These are phyloP conservation scores for Calocera cornea DNA, from an alignment of 768 basidiomycete genomes.

Conservation along the genomic window DNA sequence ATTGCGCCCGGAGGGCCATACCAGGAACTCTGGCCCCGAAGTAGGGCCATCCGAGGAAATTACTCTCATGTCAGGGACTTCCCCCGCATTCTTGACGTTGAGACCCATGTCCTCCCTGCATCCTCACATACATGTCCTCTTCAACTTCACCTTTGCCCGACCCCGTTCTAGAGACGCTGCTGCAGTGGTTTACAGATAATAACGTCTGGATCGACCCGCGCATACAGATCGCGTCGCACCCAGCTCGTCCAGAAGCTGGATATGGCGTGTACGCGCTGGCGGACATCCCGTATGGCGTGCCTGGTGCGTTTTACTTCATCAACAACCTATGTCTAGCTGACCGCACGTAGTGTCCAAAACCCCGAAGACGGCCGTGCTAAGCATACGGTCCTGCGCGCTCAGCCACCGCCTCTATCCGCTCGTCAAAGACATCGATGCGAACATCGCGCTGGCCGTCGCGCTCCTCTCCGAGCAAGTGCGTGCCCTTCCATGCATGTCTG, in stretches of 20 bases:
- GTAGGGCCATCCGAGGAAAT: too few species aligned
- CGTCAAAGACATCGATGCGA: conserved; percentile 5
- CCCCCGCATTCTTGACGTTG: too few species aligned
- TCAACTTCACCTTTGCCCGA: too few species aligned
- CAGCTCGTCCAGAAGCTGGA: background rate
- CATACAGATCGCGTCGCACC: conserved; percentile 4
- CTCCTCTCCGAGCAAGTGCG: conserved; percentile 24
- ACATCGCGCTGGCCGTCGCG: conserved; percentile 22
- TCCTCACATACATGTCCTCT: too few species aligned
- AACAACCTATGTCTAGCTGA: background rate
- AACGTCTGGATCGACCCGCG: conserved; percentile 8
- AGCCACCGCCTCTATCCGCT: conserved; percentile 1
- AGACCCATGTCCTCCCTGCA: too few species aligned
- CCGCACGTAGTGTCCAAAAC: conserved; percentile 16
- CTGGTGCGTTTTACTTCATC: background rate
- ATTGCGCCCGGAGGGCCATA: too few species aligned
- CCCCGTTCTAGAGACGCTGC: background rate
- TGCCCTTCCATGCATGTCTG: background rate
- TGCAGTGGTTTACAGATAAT: conserved; percentile 12
- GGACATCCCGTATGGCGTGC: background rate
- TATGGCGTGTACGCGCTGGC: background rate
- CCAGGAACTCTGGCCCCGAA: too few species aligned
- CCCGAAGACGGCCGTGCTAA: conserved; percentile 20
- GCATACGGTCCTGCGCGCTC: conserved; percentile 17
- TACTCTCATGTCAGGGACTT: too few species aligned